These are phyloP conservation scores for Saccharomycodes ludwigii DNA, from an alignment of 805 yeast species.

Conservation along the genomic window DNA sequence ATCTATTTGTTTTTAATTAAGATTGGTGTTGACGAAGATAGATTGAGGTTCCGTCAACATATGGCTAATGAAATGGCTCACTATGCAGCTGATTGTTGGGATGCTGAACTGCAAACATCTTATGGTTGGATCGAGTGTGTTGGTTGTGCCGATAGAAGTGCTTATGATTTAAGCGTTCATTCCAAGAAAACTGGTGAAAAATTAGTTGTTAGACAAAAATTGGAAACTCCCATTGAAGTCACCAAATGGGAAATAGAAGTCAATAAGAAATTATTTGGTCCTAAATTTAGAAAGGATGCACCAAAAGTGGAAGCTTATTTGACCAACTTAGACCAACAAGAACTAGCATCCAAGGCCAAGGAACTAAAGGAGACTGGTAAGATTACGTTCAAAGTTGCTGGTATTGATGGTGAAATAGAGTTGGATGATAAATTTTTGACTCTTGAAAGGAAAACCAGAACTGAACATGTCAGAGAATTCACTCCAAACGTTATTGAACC, in stretches of 20 bases:
- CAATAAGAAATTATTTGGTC: slow-evolving; percentile 94
- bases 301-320: slow-evolving; percentile 82
- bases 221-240: slow-evolving; percentile 72
- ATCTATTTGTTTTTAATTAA: slow-evolving; percentile 72
- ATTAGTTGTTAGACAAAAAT: slow-evolving; percentile 83
- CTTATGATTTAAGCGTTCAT: slow-evolving; percentile 93
- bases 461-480: slow-evolving; percentile 88
- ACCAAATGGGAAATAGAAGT: slow-evolving; percentile 77
- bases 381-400: slow-evolving; percentile 57
- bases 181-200: slow-evolving; percentile 91
- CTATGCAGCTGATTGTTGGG: slow-evolving; percentile 99
- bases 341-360: slow-evolving; percentile 62
- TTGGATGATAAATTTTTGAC: slow-evolving; percentile 59
- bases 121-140: slow-evolving; percentile 99
- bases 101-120: slow-evolving; percentile 89
- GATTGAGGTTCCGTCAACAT: slow-evolving; percentile 95
- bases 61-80: slow-evolving; percentile 99
- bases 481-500: slow-evolving; percentile 98
- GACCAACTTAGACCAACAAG: slow-evolving; percentile 65
- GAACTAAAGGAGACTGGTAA: slow-evolving; percentile 52
- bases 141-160: slow-evolving; percentile 99
- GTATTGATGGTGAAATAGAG: slow-evolving; percentile 51
- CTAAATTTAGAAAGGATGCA: slow-evolving; percentile 94
- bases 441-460: slow-evolving; percentile 66
- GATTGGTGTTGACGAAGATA: slow-evolving; percentile 78